Evolutionary conservation across 305 asterid genomes (phyloP).

Genomic region (Striga hermonthica): DNA sequence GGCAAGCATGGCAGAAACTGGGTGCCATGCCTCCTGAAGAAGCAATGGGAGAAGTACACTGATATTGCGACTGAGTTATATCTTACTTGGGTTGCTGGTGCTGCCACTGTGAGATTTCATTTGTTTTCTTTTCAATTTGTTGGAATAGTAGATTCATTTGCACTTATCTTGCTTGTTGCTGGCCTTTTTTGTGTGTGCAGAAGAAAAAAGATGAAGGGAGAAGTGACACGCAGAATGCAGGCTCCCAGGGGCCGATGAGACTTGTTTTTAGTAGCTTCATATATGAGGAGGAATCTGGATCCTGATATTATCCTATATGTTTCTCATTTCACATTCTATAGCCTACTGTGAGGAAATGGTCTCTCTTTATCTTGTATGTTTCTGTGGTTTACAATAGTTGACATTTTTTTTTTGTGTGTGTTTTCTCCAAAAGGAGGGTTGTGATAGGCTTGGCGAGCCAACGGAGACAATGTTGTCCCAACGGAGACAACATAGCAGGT

Average conservation of each 20-base stretch:
- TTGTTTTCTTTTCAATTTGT: constrained; percentile 25
- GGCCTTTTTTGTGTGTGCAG: constrained; percentile 31
- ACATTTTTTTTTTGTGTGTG: constrained; percentile 18
- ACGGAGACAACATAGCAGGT: too few species aligned
- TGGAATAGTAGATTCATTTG: constrained; percentile 17
- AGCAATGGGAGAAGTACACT: constrained; percentile 84
- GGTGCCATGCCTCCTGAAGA: constrained; percentile 99
- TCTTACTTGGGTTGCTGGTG: constrained; percentile 79
- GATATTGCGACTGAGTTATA: constrained; percentile 72
- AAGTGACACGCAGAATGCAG: constrained; percentile 43
- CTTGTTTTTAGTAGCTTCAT: constrained; percentile 82
- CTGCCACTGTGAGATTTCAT: constrained; percentile 50
- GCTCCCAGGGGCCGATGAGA: constrained; percentile 80
- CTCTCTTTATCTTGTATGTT: constrained; percentile 18
- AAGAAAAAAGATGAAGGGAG: constrained; percentile 47
- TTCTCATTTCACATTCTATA: constrained; percentile 12
- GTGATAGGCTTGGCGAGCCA: too few species aligned
- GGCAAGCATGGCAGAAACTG: constrained; percentile 97
- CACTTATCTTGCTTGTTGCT: constrained; percentile 17
- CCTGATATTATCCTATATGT: constrained; percentile 25
- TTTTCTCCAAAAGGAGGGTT: too few species aligned
- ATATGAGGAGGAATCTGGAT: constrained; percentile 70
- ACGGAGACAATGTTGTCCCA: too few species aligned
- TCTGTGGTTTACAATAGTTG: constrained; percentile 9
- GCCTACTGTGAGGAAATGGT: constrained; percentile 20